These are phyloP conservation scores for Saposhnikovia divaricata DNA, from an alignment of 129 eudicot genomes.

Conservation along the genomic window DNA sequence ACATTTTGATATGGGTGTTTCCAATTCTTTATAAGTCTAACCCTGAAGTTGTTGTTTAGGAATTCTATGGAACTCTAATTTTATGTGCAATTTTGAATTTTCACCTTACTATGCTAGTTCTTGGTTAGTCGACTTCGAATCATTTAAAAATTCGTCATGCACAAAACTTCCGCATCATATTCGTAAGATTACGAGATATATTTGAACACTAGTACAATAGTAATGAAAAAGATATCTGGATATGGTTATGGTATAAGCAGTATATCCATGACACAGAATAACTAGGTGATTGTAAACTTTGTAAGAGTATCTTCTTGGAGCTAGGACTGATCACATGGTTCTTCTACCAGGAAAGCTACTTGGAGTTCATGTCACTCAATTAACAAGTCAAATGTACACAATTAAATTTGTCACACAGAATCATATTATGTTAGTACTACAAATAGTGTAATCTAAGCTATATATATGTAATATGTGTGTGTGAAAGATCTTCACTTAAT, in stretches of 20 bases:
- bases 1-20: slow-evolving; percentile 12
- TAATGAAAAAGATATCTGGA: neutral
- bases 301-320: slow-evolving; percentile 7
- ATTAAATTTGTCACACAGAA: neutral
- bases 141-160: too few relatives aligned
- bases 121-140: neutral
- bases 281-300: neutral
- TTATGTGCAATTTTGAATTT: neutral
- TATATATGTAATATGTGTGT: neutral
- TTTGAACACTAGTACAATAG: rapidly evolving
- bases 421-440: neutral
- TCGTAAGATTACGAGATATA: neutral
- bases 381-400: slow-evolving; percentile 2
- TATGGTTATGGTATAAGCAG: neutral
- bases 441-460: neutral
- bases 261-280: neutral
- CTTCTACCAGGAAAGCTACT: neutral
- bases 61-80: neutral
- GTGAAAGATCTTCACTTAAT: neutral
- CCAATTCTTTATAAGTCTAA: neutral
- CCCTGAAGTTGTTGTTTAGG: neutral
- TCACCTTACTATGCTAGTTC: neutral
- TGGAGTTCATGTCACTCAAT: slow-evolving; percentile 13
- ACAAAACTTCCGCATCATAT: too few relatives aligned
- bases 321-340: neutral